Conservation (phyloP, 2,329 filamentous ascomycete species). For the Knufia fluminis region DNA sequence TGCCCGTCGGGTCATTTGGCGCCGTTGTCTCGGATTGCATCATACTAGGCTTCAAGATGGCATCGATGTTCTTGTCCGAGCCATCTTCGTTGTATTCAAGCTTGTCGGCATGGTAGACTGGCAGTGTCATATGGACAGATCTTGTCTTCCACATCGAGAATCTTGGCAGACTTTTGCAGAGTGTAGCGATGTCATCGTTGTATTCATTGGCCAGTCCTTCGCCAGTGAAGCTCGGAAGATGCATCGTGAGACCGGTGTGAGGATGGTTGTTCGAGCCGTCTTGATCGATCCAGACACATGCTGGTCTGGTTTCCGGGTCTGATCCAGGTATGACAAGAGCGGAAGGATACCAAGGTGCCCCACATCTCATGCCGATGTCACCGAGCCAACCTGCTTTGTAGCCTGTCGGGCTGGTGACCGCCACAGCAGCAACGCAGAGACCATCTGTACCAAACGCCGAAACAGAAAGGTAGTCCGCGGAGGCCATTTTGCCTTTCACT, state of each 20-base stretch:
- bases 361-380: neutral
- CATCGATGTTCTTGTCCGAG: neutral
- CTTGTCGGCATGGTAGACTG: neutral
- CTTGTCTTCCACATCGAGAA: constrained; percentile 4
- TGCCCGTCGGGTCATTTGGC: constrained; percentile 2
- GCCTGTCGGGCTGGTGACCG: constrained; percentile 2
- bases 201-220: constrained; percentile 3
- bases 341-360: constrained; percentile 1
- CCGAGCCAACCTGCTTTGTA: neutral
- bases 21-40: constrained; percentile 1
- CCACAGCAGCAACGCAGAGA: constrained; percentile 1
- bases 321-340: neutral
- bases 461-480: constrained; percentile 5
- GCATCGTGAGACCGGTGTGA: constrained; percentile 1
- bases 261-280: neutral
- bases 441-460: neutral
- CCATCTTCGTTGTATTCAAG: neutral
- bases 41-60: neutral
- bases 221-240: constrained; percentile 4
- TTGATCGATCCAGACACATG: constrained; percentile 7
- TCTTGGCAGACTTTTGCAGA: constrained; percentile 6
- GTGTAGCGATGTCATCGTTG: constrained; percentile 2
- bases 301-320: neutral
- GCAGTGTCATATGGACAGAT: constrained; percentile 3
- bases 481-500: neutral